Evolutionary conservation across 352 stramenopile genomes (phyloP), one percentile per base, ranked within the genome.

Genomic region (Plasmopara viticola): DNA sequence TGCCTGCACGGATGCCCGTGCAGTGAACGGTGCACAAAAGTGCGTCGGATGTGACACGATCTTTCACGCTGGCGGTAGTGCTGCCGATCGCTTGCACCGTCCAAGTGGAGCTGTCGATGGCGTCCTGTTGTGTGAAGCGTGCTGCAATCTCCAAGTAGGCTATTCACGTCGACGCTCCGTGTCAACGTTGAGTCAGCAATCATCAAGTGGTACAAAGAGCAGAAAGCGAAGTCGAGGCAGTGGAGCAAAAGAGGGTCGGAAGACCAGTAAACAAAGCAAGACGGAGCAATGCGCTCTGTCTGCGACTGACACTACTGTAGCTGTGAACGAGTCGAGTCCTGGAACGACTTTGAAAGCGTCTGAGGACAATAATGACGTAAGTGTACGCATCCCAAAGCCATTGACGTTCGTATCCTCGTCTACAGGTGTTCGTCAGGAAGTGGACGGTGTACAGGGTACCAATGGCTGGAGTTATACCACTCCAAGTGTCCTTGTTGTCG

Each of bases 11-110:
- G 47, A 45, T 35, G 44, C 18, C 29, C 64, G 60, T 44, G 33
- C 44, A 9, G 28, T 41, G 0, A 17, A 47, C 15, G n/a, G 9
- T 8, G 13, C 60, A 12, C 56, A 66, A 15, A 58, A 29, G 8
- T 78, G 68, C 44, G 62, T 62, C 18, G 62, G 58, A 25, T 78
- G 68, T 54, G 66, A 74, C 43, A 51, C 47, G n/a, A 66, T 51
- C 17, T 66, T 66, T 44, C 41, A 65, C 1, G 42, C 44, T 1
- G 33, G 51, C 34, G 51, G 51, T 9, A 65, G 52, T 47, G 44
- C 25, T 17, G 42, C 48, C 4, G 33, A 62, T 52, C 51, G 30
- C 5, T 29, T 68, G 14, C 58, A 64, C 17, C 46, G 41, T 13
- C 45, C 35, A 13, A 64, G 53, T 28, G 62, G 39, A 61, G 53